Evolutionary conservation across 2,329 filamentous ascomycete species (phyloP), one percentile per base, ranked within the genome.

Genomic region (Botrytis aclada): DNA sequence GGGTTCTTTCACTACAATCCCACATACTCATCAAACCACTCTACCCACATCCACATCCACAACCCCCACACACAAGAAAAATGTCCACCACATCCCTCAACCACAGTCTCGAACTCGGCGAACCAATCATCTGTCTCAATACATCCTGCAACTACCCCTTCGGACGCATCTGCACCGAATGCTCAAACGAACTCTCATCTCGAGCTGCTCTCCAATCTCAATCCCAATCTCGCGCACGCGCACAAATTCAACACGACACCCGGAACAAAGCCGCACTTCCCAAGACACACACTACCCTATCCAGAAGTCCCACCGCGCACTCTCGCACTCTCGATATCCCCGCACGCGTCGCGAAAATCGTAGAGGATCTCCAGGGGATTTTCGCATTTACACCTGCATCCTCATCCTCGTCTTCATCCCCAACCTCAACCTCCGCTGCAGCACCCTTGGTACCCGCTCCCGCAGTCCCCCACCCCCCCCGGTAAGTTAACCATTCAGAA

Each of bases 111-210:
- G 43, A 3, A 8, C 4, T 41, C 4, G 66, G 25, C 18, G 74
- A 74, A 41, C 76, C 74, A 45, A 54, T 71, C 20, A 67, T 72
- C 8, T 77, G 76, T 41, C 65, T 71, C n/a, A 51, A 76, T 43
- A 45, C 63, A 18, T 43, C 74, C 4, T 77, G 75, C 29, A 65
- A 67, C 2, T 77, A 66, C 56, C 76, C 75, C 4, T 74, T 71
- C 45, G 76, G 76, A 34, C 60, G 73, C 0, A 39, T 61, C 1
- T 77, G 76, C 58, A 4, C 20, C 4, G 20, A 63, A 8, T 77
- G 76, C 54, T 43, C 18, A 0, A 20, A 12, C 1, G 69, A 51
- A 56, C 37, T 56, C 3, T 34, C 56, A 1, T 16, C n/a, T 22
- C 61, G 60, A 12, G 37, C 43, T 25, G 18, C 10, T 47, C 8